Percentiles rank a stretch among this genome's conserved stretches.
phyloP scores from a whole-genome alignment of 73 alveolate species.

The Paramecium caudatum region DNA sequence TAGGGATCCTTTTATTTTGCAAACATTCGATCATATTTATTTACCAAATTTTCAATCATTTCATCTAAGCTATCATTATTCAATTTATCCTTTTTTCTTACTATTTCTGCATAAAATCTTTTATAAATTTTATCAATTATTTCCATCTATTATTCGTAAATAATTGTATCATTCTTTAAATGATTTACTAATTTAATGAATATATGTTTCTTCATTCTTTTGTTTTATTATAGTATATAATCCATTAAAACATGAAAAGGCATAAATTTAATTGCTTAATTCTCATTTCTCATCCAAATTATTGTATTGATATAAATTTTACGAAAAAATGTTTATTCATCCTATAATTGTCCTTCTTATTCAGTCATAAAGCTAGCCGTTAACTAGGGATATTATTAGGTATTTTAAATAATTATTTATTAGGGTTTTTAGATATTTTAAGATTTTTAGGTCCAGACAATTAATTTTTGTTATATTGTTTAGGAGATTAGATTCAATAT shows the following conservation, averaged over 20 bases:
- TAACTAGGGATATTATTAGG: constrained; percentile 16
- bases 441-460: neutral
- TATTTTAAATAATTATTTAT: too few species aligned
- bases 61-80: neutral
- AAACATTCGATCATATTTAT: neutral
- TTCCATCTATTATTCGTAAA: neutral
- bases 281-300: constrained; percentile 19
- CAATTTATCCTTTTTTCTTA: constrained; percentile 3
- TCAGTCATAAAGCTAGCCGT: neutral
- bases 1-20: neutral
- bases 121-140: neutral
- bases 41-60: neutral
- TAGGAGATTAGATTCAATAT: neutral
- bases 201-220: constrained; percentile 18
- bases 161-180: neutral
- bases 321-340: neutral
- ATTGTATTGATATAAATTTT: neutral
- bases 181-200: neutral
- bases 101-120: constrained; percentile 10
- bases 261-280: constrained; percentile 40
- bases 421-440: too few species aligned
- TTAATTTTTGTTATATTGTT: neutral
- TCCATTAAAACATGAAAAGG: neutral
- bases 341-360: neutral
- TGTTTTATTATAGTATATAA: constrained; percentile 21